Conservation (phyloP, 495 filamentous ascomycete genomes). For the Poronia punctata region DNA sequence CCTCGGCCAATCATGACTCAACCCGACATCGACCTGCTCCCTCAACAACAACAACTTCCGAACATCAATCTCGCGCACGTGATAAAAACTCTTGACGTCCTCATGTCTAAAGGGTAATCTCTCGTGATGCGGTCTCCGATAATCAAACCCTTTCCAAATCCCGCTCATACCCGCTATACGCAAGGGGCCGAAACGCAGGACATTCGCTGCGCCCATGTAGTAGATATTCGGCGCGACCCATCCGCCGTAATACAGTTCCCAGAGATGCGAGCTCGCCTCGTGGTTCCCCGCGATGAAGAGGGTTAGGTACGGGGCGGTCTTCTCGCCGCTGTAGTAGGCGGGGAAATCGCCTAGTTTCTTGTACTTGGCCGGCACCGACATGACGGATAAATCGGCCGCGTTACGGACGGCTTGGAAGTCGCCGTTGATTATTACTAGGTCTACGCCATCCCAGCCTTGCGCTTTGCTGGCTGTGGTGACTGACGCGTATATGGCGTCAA, state of each 20-base stretch:
- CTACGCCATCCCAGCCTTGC: constrained; percentile 68
- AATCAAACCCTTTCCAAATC: constrained; percentile 87
- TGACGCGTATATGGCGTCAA: constrained; percentile 82
- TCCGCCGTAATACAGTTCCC: constrained; percentile 90
- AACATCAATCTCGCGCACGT: constrained; percentile 82
- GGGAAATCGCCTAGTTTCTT: constrained; percentile 82
- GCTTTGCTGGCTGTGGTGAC: constrained; percentile 53
- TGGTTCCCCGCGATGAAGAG: constrained; percentile 94
- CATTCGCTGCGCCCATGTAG: constrained; percentile 87
- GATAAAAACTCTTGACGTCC: constrained; percentile 75
- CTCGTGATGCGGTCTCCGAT: constrained; percentile 72
- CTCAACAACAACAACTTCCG: constrained; percentile 81
- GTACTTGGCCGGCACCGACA: constrained; percentile 81
- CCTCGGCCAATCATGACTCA: constrained; percentile 94
- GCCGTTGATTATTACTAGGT: constrained; percentile 81
- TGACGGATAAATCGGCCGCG: constrained; percentile 72
- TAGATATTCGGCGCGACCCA: constrained; percentile 98
- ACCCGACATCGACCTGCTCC: constrained; percentile 77
- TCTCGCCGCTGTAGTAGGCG: constrained; percentile 77
- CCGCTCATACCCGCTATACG: constrained; percentile 88
- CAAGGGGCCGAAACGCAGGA: constrained; percentile 71
- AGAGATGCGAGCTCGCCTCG: constrained; percentile 79
- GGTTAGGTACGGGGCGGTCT: constrained; percentile 76
- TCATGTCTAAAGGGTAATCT: constrained; percentile 71
- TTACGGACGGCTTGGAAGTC: constrained; percentile 94